These are phyloP conservation scores for Scheffersomyces spartinae DNA, from an alignment of 805 yeast species.

Conservation along the genomic window DNA sequence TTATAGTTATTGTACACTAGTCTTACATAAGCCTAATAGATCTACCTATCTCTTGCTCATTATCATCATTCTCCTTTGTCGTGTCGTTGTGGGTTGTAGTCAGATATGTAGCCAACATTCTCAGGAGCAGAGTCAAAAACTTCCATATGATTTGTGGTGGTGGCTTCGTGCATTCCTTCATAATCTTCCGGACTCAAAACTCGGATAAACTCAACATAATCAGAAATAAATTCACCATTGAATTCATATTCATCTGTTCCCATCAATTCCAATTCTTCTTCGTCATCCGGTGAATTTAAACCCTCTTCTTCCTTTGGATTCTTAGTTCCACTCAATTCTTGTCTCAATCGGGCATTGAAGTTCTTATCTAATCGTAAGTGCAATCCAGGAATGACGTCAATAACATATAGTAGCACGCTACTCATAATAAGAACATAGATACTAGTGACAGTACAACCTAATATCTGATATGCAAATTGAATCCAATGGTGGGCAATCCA, in stretches of 20 bases:
- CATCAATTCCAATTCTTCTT: slow-evolving; percentile 19
- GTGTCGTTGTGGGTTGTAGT: slow-evolving; percentile 1
- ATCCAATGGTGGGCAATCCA: slow-evolving; percentile 30
- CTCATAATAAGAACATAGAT: slow-evolving; percentile 22
- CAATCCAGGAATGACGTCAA: slow-evolving; percentile 28
- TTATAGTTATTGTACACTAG: no score
- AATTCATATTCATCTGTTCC: slow-evolving; percentile 30
- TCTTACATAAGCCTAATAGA: background rate
- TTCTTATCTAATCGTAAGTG: slow-evolving; percentile 30
- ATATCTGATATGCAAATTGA: slow-evolving; percentile 28
- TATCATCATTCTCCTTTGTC: background rate
- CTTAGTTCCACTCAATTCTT: slow-evolving; percentile 3
- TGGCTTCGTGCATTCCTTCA: slow-evolving; percentile 7
- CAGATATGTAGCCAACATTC: background rate
- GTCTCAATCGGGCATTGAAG: slow-evolving; percentile 20
- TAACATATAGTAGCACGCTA: slow-evolving; percentile 18
- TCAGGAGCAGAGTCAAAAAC: background rate
- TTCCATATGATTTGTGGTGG: background rate
- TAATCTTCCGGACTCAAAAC: slow-evolving; percentile 25
- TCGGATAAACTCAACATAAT: slow-evolving; percentile 29
- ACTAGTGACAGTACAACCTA: slow-evolving; percentile 23
- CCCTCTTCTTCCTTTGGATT: slow-evolving; percentile 3
- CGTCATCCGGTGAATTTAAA: slow-evolving; percentile 8
- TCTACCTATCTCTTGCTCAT: background rate
- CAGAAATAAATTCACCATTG: slow-evolving; percentile 28